Percentiles rank a stretch among this genome's conserved stretches.
Evolutionary conservation across 768 basidiomycete genomes (phyloP).

Genomic region (Mycena sanguinolenta): DNA sequence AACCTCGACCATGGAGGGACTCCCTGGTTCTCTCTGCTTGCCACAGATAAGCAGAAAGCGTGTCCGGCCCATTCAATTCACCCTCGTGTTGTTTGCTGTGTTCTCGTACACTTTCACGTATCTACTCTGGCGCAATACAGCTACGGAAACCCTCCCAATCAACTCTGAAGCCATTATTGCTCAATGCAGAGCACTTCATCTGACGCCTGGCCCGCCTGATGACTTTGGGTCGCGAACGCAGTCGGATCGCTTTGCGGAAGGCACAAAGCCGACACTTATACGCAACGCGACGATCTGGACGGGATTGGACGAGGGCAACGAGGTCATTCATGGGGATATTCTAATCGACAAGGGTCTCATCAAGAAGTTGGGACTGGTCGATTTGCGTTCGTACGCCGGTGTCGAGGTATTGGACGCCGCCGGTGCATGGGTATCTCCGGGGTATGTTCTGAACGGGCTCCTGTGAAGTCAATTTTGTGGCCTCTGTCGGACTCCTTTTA

Average conservation of each 20-base stretch:
- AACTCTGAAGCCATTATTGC: conserved; percentile 20
- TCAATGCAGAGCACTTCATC: conserved; percentile 23
- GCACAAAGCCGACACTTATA: conserved; percentile 67
- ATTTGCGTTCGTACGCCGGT: conserved; percentile 32
- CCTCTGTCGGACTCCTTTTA: too few relatives aligned
- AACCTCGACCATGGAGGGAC: too few relatives aligned
- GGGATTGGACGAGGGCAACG: conserved; percentile 67
- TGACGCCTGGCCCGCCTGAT: conserved; percentile 30
- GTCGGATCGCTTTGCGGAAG: conserved; percentile 69
- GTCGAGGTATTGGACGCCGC: conserved; percentile 64
- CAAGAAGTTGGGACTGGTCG: conserved; percentile 61
- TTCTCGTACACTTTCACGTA: conserved; percentile 20
- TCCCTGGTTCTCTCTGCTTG: too few relatives aligned
- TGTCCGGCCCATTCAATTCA: too few relatives aligned
- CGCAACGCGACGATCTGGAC: conserved; percentile 87
- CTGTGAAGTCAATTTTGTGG: too few relatives aligned
- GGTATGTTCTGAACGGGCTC: too few relatives aligned
- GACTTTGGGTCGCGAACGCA: conserved; percentile 55
- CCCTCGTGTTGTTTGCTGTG: too few relatives aligned
- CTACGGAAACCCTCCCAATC: conserved; percentile 13
- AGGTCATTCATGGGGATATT: conserved; percentile 70
- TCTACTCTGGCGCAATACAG: conserved; percentile 41
- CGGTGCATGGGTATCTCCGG: conserved; percentile 79
- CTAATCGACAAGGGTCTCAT: conserved; percentile 76
- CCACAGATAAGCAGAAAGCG: too few relatives aligned